Evolutionary conservation across 2,329 filamentous ascomycete species (phyloP).

Genomic region (Ophiocordyceps robertsii): DNA sequence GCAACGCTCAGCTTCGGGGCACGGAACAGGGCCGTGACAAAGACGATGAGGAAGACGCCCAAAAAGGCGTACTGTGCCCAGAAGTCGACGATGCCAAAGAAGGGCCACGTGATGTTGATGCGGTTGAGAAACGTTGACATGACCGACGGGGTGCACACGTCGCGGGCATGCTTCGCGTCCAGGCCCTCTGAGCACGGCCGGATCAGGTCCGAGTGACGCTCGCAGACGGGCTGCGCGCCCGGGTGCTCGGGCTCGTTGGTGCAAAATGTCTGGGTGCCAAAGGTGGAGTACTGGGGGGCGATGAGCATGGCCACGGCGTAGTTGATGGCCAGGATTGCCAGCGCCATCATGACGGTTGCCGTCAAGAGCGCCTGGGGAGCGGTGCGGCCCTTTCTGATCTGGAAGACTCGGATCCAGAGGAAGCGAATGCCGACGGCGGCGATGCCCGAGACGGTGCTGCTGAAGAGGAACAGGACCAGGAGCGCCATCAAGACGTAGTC

Average conservation of each 20-base stretch:
- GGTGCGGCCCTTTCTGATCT: constrained; percentile 77
- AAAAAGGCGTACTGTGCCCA: constrained; percentile 95
- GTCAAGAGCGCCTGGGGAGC: constrained; percentile 85
- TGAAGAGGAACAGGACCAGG: constrained; percentile 77
- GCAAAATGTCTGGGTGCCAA: constrained; percentile 90
- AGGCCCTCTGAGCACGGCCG: constrained; percentile 70
- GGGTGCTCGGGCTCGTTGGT: constrained; percentile 51
- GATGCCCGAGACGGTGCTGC: constrained; percentile 74
- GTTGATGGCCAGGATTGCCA: constrained; percentile 84
- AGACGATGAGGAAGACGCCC: constrained; percentile 67
- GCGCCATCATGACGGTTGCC: constrained; percentile 77
- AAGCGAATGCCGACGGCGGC: constrained; percentile 85
- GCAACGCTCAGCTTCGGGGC: constrained; percentile 64
- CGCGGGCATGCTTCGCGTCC: constrained; percentile 54
- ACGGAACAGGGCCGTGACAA: constrained; percentile 66
- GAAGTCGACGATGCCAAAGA: constrained; percentile 86
- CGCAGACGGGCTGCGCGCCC: constrained; percentile 63
- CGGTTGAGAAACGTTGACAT: constrained; percentile 89
- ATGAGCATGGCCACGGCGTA: constrained; percentile 86
- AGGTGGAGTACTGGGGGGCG: constrained; percentile 91
- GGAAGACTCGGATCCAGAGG: constrained; percentile 88
- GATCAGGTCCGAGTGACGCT: constrained; percentile 55
- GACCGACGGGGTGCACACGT: constrained; percentile 82
- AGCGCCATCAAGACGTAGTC: constrained; percentile 86
- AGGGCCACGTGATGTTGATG: constrained; percentile 84